Conservation (phyloP, 2,329 filamentous ascomycete species). For the Diaporthe amygdali region DNA sequence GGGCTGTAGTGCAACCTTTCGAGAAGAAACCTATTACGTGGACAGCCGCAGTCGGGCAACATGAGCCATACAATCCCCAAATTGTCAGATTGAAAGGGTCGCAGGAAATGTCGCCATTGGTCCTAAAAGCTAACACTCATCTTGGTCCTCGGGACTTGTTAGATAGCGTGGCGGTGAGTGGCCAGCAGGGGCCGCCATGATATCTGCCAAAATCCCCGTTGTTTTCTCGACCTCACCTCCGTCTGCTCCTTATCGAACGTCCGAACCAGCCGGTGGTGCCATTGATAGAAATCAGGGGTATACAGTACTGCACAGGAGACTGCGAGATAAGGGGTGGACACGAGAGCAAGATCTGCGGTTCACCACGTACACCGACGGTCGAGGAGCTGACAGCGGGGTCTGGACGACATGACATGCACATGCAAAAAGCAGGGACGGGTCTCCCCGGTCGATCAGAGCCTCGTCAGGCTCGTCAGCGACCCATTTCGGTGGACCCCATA, state of each 20-base stretch:
- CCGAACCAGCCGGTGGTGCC: background rate
- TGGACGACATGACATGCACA: background rate
- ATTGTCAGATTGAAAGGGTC: background rate
- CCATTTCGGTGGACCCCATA: background rate
- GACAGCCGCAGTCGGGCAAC: background rate
- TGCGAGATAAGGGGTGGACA: background rate
- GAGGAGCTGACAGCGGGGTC: background rate
- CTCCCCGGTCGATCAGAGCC: conserved; percentile 11
- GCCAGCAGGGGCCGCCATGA: background rate
- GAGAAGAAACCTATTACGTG: background rate
- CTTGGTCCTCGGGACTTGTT: background rate
- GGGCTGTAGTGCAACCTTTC: background rate
- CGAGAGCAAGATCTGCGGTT: background rate
- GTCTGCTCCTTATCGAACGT: background rate
- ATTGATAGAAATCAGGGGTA: background rate
- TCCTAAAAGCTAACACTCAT: background rate
- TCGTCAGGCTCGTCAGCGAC: background rate
- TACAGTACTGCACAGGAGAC: too few relatives aligned
- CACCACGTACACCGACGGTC: background rate
- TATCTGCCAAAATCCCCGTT: background rate
- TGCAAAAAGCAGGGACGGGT: background rate
- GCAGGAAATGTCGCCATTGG: conserved; percentile 13
- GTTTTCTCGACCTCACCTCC: background rate
- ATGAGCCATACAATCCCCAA: background rate
- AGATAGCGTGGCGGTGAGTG: conserved; percentile 4